Conservation (phyloP, 139 green algal species). For the Chlorella sp. region DNA sequence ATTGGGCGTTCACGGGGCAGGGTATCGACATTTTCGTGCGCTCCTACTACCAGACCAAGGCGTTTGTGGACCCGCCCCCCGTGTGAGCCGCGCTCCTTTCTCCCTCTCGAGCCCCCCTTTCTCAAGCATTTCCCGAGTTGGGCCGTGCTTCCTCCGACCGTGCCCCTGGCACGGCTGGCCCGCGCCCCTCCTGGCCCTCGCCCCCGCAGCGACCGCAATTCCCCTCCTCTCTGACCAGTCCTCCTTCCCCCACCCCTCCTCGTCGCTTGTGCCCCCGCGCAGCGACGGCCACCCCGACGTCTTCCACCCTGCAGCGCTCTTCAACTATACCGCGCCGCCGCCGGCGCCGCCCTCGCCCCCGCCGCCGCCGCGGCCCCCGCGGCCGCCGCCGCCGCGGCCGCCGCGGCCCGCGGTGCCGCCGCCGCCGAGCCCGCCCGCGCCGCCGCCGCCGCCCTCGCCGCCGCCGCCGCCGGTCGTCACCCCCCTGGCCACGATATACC, state of each 20-base stretch:
- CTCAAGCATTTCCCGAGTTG: too few relatives aligned
- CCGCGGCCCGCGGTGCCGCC: background rate
- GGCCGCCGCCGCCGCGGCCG: conserved; percentile 4
- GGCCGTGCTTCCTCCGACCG: too few relatives aligned
- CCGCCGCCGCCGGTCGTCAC: background rate
- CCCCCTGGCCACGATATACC: background rate
- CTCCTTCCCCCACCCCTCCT: background rate
- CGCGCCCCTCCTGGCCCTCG: too few relatives aligned
- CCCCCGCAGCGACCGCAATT: too few relatives aligned
- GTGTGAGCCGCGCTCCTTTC: too few relatives aligned
- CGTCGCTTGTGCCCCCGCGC: background rate
- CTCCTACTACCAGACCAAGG: conserved; percentile 29
- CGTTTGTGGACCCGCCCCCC: conserved; percentile 24
- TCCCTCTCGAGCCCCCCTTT: too few relatives aligned
- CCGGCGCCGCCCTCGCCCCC: conserved; percentile 15
- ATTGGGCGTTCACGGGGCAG: conserved; percentile 17
- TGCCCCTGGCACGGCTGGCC: too few relatives aligned
- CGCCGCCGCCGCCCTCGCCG: conserved; percentile 4
- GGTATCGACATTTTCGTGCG: conserved; percentile 31
- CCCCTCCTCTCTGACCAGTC: background rate
- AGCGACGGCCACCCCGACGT: conserved; percentile 1
- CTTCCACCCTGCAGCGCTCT: conserved; percentile 23
- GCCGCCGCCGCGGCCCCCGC: conserved; percentile 6
- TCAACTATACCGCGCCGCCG: conserved; percentile 22
- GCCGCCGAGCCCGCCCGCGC: background rate